Conservation (phyloP, 352 stramenopile species). For the Phytophthora tubulina region DNA sequence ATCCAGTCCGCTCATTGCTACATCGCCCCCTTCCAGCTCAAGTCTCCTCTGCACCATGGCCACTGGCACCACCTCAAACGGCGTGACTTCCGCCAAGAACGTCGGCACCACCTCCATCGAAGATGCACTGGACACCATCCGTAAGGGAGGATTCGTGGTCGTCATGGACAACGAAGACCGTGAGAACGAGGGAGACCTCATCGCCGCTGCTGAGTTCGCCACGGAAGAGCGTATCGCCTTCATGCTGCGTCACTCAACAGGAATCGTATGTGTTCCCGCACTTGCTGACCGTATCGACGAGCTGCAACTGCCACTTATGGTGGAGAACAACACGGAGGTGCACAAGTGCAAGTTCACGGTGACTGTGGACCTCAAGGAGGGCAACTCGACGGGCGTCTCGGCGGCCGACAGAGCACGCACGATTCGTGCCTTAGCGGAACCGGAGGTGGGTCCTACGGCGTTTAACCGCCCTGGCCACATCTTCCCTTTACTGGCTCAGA, state of each 20-base stretch:
- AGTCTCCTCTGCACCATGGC: constrained; percentile 15
- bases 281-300: constrained; percentile 88
- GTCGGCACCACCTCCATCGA: constrained; percentile 71
- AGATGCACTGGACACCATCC: constrained; percentile 70
- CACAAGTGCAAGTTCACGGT: constrained; percentile 98
- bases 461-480: constrained; percentile 87
- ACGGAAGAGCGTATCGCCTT: constrained; percentile 94
- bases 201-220: constrained; percentile 96
- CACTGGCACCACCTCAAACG: constrained; percentile 27
- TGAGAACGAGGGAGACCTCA: constrained; percentile 99
- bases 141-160: constrained; percentile 76
- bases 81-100: constrained; percentile 19
- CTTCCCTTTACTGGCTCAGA: constrained; percentile 74
- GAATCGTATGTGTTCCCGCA: constrained; percentile 97
- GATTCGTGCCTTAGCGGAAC: constrained; percentile 92
- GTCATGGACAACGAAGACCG: constrained; percentile 98
- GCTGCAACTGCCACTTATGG: constrained; percentile 95
- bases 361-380: constrained; percentile 92
- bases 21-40: constrained; percentile 24
- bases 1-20: constrained; percentile 31
- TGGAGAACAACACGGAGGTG: constrained; percentile 97
- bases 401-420: constrained; percentile 94
- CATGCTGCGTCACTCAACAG: constrained; percentile 97
- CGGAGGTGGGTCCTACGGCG: constrained; percentile 44
- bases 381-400: constrained; percentile 97